Evolutionary conservation across 805 yeast species (phyloP), one percentile per base, ranked within the genome.

Genomic region (Metschnikowia bowlesiae): DNA sequence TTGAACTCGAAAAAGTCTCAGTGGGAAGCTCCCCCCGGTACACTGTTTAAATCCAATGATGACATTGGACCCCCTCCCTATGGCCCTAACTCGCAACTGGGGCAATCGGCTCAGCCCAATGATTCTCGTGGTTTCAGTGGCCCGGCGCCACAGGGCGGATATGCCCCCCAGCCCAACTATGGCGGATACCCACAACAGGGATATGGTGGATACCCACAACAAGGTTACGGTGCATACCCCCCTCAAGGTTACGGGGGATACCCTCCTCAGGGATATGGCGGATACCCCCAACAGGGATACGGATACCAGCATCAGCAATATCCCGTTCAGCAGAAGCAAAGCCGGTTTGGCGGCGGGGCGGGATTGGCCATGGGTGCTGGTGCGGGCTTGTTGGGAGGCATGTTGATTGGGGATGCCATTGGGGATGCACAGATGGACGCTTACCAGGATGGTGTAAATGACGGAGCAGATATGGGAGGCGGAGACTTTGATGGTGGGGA

Each of bases 11-110:
- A 87, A 52, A 73, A 81, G 57, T 88, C 96, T 0, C 97, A 90
- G 66, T 92, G 98, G 98, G 96, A 88, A 47, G 81, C 83, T 11
- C 97, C 97, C 13, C 51, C 53, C 9, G 85, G 85, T 1, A 80
- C 88, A 0, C 63, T 57, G 1, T 78, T 79, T 63, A 42, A 46
- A 2, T 49, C 53, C 8, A 47, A 47, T 18, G 68, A 46, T 16
- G 68, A 59, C 8, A 66, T 61, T 2, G 73, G 74, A 2, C 83
- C 84, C 8, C 80, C 81, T 2, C 67, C 75, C n/a, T 66, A 63
- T 61, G 67, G 53, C 53, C 64, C 63, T n/a, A 39, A 44, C 39
- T 22, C 45, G 13, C 11, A 8, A 8, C 38, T 18, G 6, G 45
- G 22, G 31, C 50, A 47, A n/a, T 44, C 33, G 16, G 48, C 36